Conservation (phyloP, 2,329 filamentous ascomycete species). For the Fusarium pilosicola region DNA sequence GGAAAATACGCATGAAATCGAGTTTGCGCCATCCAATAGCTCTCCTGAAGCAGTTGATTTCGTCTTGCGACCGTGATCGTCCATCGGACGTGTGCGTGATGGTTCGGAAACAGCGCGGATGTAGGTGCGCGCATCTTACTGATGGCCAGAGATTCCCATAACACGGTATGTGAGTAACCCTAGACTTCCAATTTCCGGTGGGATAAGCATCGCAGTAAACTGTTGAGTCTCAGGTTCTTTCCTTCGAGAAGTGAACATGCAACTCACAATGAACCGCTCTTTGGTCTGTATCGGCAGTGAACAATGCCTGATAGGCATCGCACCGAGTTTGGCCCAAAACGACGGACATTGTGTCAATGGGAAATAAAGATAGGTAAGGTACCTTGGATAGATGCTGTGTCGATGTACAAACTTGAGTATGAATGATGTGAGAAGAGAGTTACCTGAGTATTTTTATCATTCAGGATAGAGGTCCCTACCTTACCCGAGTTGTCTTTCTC, state of each 20-base stretch:
- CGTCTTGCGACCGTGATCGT: not conserved
- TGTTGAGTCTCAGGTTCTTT: too few relatives aligned
- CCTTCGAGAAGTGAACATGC: too few relatives aligned
- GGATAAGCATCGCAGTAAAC: rapidly evolving
- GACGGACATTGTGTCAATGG: not conserved
- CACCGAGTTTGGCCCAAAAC: not conserved
- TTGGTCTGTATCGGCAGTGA: not conserved
- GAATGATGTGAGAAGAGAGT: not conserved
- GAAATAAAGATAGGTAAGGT: too few relatives aligned
- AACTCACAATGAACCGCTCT: not conserved
- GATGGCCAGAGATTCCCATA: too few relatives aligned
- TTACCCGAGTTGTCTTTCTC: not conserved
- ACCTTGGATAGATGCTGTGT: not conserved
- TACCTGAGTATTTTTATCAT: not conserved
- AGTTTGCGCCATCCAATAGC: not conserved
- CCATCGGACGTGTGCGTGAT: rapidly evolving
- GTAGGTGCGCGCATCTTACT: too few relatives aligned
- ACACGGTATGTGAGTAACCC: too few relatives aligned
- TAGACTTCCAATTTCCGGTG: not conserved
- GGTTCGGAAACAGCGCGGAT: not conserved
- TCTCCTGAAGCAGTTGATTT: not conserved
- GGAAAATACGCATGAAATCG: not conserved
- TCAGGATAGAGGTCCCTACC: not conserved
- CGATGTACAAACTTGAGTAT: not conserved
- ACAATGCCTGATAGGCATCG: not conserved